A percentile compares a stretch with the other conserved stretches of the same genome.
phyloP scores from a whole-genome alignment of 116 monocot species.

The Phalaenopsis hybrid region DNA sequence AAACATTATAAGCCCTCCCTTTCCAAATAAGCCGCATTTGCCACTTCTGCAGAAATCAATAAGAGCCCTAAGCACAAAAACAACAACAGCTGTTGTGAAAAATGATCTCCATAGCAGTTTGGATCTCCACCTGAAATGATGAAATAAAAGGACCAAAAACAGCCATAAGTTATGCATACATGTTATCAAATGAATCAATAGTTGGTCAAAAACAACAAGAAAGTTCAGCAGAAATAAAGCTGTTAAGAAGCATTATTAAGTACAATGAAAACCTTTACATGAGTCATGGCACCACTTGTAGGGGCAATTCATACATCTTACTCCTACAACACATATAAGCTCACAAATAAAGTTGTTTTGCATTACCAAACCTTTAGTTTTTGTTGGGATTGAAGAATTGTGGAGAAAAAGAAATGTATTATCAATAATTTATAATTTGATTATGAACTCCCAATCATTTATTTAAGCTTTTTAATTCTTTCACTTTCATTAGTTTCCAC shows the following conservation, averaged over 20 bases:
- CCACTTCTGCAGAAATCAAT: constrained; percentile 78
- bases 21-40: constrained; percentile 86
- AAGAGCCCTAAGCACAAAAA: constrained; percentile 63
- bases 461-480: not conserved
- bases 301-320: not conserved
- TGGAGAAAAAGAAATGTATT: not conserved
- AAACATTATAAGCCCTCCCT: constrained; percentile 94
- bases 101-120: constrained; percentile 86
- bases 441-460: not conserved
- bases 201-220: not conserved
- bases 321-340: not conserved
- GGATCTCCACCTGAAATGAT: constrained; percentile 75
- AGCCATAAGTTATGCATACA: not conserved
- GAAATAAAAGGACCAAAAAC: not conserved
- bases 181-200: not conserved
- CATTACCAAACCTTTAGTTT: not conserved
- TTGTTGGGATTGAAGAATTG: not conserved
- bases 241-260: not conserved
- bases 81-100: constrained; percentile 87
- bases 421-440: not conserved
- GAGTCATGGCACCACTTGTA: not conserved
- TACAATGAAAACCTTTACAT: not conserved
- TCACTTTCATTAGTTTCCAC: too few relatives aligned
- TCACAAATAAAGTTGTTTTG: not conserved
- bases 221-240: not conserved